Evolutionary conservation across 805 yeast genomes (phyloP).

Genomic region (Ogataea allantospora): DNA sequence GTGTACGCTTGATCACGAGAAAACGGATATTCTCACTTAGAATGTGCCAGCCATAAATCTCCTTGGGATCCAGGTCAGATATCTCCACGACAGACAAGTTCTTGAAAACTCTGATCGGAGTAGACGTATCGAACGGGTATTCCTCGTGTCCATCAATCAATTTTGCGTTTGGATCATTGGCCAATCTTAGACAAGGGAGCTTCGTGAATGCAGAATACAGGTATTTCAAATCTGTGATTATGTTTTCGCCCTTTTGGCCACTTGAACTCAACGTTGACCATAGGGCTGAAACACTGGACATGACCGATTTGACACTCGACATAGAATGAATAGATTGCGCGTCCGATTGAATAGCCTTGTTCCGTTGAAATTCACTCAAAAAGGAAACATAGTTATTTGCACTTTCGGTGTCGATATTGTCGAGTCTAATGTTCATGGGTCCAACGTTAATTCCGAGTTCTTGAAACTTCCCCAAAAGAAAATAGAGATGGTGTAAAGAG

Average conservation of each 20-base stretch:
- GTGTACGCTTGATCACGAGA: constrained; percentile 51
- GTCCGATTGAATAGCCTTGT: constrained; percentile 34
- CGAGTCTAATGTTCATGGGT: constrained; percentile 58
- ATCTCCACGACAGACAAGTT: constrained; percentile 62
- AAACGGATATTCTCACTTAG: constrained; percentile 54
- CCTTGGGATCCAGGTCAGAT: constrained; percentile 60
- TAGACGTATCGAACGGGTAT: constrained; percentile 68
- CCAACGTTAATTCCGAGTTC: constrained; percentile 51
- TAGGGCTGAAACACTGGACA: constrained; percentile 44
- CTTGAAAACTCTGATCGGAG: constrained; percentile 60
- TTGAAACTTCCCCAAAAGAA: constrained; percentile 56
- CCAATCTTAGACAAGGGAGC: constrained; percentile 59
- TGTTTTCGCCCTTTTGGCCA: constrained; percentile 45
- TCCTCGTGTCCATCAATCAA: constrained; percentile 63
- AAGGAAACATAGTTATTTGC: constrained; percentile 54
- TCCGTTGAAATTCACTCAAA: constrained; percentile 51
- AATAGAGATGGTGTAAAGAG: constrained; percentile 63
- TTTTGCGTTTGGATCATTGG: constrained; percentile 58
- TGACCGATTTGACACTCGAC: constrained; percentile 53
- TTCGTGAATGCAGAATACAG: constrained; percentile 63
- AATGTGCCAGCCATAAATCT: constrained; percentile 63
- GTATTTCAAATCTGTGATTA: constrained; percentile 46
- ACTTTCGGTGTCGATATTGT: constrained; percentile 52
- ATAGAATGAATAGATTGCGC: constrained; percentile 55
- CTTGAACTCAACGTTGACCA: constrained; percentile 37